Base-by-base conservation (phyloP, 192 early-diverging fungal species). In the Coemansia sp. region DNA sequence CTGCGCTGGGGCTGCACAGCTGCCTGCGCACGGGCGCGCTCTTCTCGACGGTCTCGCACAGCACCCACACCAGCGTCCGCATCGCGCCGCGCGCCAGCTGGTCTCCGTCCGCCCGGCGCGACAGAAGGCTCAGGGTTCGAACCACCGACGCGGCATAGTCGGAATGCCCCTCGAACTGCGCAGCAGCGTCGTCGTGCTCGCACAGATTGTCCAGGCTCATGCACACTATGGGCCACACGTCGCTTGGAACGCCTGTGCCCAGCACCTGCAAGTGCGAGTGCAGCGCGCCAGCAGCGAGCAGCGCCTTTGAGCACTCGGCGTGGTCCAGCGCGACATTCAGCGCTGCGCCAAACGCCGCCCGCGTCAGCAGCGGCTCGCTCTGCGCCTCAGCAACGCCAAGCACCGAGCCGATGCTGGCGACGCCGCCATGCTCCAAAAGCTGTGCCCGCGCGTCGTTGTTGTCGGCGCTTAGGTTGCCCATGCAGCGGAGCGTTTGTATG, bases 401-500 rank as follows among this genome's bases (percentile, higher is more conserved):
- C 13, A 34, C 27, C 0, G 64, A 44, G 41, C 19, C 74, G 62
- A 41, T 74, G 71, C 29, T 56, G 59, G 2, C 68, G 61, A 12
- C 63, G 20, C 17, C 45, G 10, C 24, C 76, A 65, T 19, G 61
- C 65, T 0, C 44, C 29, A 22, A 71, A 71, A 38, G 74, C 3
- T 20, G 46, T 7, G 32, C 53, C 45, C n/a, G 70, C n/a, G 6
- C 76, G 69, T 3, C 63, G 56, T 13, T 9, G 62, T 75, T 78
- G 67, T 83, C 81, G 0, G 81, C 81, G 42, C 72, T 55, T 38
- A 69, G 31, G 65, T 83, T 83, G 72, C 76, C 78, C 22, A 83
- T 72, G 61, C 75, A 75, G 15, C 81, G 76, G 12, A 83, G 72
- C 19, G 74, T 24, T 50, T 82, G 79, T 1, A 71, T 68, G 8